Evolutionary conservation across 805 yeast species (phyloP).

Genomic region (Saccharomycopsis capsularis): DNA sequence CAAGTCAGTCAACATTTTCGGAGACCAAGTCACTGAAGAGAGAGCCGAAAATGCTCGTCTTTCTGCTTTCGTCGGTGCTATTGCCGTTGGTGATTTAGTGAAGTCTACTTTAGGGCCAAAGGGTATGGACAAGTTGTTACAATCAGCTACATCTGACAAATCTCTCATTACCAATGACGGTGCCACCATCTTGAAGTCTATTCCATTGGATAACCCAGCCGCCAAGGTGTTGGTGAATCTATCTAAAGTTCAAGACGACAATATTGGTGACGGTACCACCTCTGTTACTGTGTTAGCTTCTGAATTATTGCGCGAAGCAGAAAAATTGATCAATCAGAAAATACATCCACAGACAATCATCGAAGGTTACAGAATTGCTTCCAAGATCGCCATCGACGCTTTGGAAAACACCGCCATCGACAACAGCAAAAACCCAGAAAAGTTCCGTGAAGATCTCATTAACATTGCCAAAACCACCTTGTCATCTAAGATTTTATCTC

Average conservation of each 20-base stretch:
- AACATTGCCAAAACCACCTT: conserved; percentile 90
- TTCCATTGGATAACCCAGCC: conserved; percentile 93
- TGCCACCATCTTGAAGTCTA: conserved; percentile 78
- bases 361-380: conserved; percentile 89
- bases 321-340: conserved; percentile 80
- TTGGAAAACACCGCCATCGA: conserved; percentile 73
- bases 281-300: conserved; percentile 97
- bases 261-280: conserved; percentile 98
- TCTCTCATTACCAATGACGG: conserved; percentile 94
- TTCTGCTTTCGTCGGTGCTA: conserved; percentile 96
- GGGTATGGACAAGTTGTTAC: conserved; percentile 96
- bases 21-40: conserved; percentile 96
- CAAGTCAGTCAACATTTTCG: conserved; percentile 90
- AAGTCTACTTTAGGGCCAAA: conserved; percentile 91
- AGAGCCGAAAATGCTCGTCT: conserved; percentile 97
- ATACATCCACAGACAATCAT: conserved; percentile 98
- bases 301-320: conserved; percentile 90
- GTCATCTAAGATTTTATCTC: conserved; percentile 89
- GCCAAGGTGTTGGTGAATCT: conserved; percentile 93
- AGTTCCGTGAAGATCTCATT: conserved; percentile 68
- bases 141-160: conserved; percentile 72
- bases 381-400: conserved; percentile 77
- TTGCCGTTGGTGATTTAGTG: conserved; percentile 96
- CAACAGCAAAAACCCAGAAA: conserved; percentile 48
- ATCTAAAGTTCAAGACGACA: conserved; percentile 93